A percentile compares a stretch with the other conserved stretches of the same genome.
phyloP scores from a whole-genome alignment of 78 protist genomes.

The slime mould (Dictyostelium discoideum) region dicty_2.7 NC_007090.3:3209001-3209500 shows the following conservation, averaged over 20 bases:
- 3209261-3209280: slow-evolving; percentile 91
- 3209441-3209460: background rate
- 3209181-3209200: slow-evolving; percentile 97
- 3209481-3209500: slow-evolving; percentile 30
- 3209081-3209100: background rate
- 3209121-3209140: slow-evolving; percentile 57
- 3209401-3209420: slow-evolving; percentile 12
- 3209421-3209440: slow-evolving; percentile 13
- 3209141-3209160: slow-evolving; percentile 51
- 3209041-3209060: background rate
- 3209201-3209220: slow-evolving; percentile 98
- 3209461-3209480: slow-evolving; percentile 30
- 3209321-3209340: slow-evolving; percentile 74
- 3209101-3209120: background rate
- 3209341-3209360: slow-evolving; percentile 46
- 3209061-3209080: background rate
- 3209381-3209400: slow-evolving; percentile 51
- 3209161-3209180: slow-evolving; percentile 24
- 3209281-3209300: slow-evolving; percentile 87
- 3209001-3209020: slow-evolving; percentile 6
- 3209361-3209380: background rate
- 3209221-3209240: slow-evolving; percentile 94
- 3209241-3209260: slow-evolving; percentile 96
- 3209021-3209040: background rate
- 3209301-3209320: slow-evolving; percentile 69